These are phyloP conservation scores for Ustilago loliicola DNA, from an alignment of 1,284 basidiomycete genomes.

Conservation along the genomic window DNA sequence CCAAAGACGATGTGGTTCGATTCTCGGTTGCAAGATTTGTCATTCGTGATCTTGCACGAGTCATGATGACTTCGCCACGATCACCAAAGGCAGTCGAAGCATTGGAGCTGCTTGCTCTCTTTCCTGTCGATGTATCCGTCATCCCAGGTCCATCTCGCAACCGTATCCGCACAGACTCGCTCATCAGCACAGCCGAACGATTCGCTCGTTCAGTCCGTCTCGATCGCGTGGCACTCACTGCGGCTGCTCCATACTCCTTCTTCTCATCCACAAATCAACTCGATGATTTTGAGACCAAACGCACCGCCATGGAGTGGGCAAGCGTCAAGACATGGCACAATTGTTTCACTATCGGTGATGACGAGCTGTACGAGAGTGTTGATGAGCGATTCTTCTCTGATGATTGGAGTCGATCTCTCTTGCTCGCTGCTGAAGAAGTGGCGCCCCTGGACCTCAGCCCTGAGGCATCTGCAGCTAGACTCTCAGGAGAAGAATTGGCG, in stretches of 20 bases:
- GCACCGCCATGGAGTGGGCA: constrained; percentile 40
- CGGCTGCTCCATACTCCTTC: constrained; percentile 41
- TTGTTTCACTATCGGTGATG: constrained; percentile 44
- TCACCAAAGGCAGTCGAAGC: constrained; percentile 38
- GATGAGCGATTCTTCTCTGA: constrained; percentile 34
- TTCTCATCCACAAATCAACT: constrained; percentile 27
- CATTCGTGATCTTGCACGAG: constrained; percentile 40
- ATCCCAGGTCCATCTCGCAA: constrained; percentile 44
- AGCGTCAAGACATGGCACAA: constrained; percentile 49
- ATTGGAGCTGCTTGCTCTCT: constrained; percentile 39
- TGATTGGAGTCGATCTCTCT: constrained; percentile 39
- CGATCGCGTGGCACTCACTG: constrained; percentile 39
- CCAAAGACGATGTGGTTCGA: constrained; percentile 38
- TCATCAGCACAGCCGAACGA: constrained; percentile 36
- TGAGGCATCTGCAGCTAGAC: neutral
- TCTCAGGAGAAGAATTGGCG: neutral
- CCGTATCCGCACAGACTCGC: constrained; percentile 40
- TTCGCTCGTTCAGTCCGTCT: constrained; percentile 41
- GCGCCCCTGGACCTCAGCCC: neutral
- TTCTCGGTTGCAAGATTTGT: constrained; percentile 38
- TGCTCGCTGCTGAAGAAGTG: constrained; percentile 8
- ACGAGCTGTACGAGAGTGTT: constrained; percentile 47
- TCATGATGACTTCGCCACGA: constrained; percentile 44
- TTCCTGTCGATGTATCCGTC: constrained; percentile 46
- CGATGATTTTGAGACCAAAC: constrained; percentile 41